A percentile compares a stretch with the other conserved stretches of the same genome.
Conservation (phyloP, 176 grass and related monocot genomes). For the Chrysopogon serrulatus region DNA sequence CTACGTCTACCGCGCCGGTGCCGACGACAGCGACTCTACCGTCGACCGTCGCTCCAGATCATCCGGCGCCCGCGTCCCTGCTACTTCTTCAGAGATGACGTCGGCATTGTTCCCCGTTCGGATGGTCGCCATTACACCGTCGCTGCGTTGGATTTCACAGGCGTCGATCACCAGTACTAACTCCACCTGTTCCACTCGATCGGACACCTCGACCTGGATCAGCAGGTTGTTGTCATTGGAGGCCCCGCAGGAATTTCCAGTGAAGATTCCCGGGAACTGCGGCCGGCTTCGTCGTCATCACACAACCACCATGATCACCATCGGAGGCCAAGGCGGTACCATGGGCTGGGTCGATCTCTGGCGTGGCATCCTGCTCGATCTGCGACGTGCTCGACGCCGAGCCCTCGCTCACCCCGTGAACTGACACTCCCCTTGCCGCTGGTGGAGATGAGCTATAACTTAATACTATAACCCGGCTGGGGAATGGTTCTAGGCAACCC, state of each 20-base stretch:
- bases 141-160: not conserved
- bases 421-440: no score
- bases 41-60: not conserved
- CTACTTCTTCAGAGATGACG: accelerated
- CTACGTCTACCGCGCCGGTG: not conserved
- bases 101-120: not conserved
- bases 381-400: no score
- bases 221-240: not conserved
- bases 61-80: not conserved
- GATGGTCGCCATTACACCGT: not conserved
- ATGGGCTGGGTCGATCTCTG: no score
- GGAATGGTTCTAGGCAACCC: no score
- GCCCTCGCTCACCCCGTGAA: no score
- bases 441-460: no score
- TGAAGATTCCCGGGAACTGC: not conserved
- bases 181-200: not conserved
- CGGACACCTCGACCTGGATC: not conserved
- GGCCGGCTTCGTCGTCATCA: not conserved
- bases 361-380: no score
- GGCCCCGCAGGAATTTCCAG: not conserved
- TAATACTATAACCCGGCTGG: no score
- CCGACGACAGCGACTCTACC: not conserved
- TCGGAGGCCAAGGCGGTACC: not conserved
- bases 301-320: not conserved
- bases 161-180: accelerated